Evolutionary conservation across 2,329 filamentous ascomycete genomes (phyloP), one percentile per base, ranked within the genome.

Genomic region (Ophiostoma montium): DNA sequence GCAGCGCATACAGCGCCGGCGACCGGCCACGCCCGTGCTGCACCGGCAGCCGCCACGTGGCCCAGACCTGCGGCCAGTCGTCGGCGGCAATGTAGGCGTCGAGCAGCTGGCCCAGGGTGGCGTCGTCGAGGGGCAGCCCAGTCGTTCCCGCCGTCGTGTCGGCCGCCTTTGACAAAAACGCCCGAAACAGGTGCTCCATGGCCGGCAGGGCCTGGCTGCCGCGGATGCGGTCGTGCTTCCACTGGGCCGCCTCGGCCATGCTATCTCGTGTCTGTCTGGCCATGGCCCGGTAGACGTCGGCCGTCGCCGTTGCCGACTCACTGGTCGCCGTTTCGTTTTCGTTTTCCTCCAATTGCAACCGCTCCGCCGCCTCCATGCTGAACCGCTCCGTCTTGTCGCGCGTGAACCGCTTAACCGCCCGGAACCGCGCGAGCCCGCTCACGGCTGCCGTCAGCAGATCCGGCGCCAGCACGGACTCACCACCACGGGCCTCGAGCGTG

Each of bases 11-110:
- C 54, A 82, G 66, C 15, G 60, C 59, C n/a, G 65, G 57, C 0
- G 72, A 70, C 18, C 80, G 74, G 1, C 67, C 56, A 9, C 62
- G 58, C 35, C 69, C 62, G 55, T 72, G 70, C 36, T 72, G 67
- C 13, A 78, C 63, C 4, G 76, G 70, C 50, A 70, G 67, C 49
- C 71, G 70, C 69, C 81, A 85, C 10, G 70, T 58, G 18, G 75
- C 67, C 78, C 77, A 83, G 57, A 84, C 77, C 6, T 66, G 65
- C 15, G 69, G 60, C 70, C 76, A 81, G 54, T 78, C 64, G 16
- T 60, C 57, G 51, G 67, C 67, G 18, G 56, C 54, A 5, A 74
- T 67, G 53, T 77, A 72, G 1, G 67, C 63, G 3, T 61, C 55
- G 63, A 77, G 63, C 33, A 78, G 62, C 16, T 62, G 62, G 39